Conservation (phyloP, 352 stramenopile genomes). For the Phytophthora aleatoria region DNA sequence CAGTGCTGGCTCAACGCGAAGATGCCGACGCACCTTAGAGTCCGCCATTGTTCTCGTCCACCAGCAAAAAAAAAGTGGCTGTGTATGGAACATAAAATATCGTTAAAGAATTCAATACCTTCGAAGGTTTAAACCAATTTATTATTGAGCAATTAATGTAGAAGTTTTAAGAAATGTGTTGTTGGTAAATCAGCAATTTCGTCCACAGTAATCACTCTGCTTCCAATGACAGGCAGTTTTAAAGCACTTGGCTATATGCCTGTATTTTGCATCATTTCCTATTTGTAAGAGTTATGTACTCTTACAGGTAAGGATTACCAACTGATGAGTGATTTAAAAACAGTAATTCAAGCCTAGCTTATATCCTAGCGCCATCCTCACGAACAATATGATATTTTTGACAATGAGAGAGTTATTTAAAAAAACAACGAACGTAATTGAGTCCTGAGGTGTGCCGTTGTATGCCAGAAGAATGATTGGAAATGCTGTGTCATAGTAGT, state of each 20-base stretch:
- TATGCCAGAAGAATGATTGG: too few relatives aligned
- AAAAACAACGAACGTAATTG: too few relatives aligned
- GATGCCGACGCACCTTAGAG: conserved; percentile 14
- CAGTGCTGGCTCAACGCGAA: not conserved
- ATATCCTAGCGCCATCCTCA: too few relatives aligned
- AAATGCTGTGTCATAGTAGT: too few relatives aligned
- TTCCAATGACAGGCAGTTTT: conserved; percentile 73
- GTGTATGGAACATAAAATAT: conserved; percentile 6
- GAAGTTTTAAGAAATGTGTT: not conserved
- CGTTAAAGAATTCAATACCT: too few relatives aligned
- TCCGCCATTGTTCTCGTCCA: conserved; percentile 28
- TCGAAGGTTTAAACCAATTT: too few relatives aligned
- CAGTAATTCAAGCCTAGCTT: too few relatives aligned
- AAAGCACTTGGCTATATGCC: conserved; percentile 80
- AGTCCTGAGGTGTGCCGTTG: too few relatives aligned
- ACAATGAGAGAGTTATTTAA: too few relatives aligned
- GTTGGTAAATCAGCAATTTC: conserved; percentile 60
- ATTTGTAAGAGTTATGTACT: conserved; percentile 63
- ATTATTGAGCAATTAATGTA: too few relatives aligned
- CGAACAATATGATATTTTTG: too few relatives aligned
- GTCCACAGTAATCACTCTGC: conserved; percentile 77
- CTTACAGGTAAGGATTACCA: conserved; percentile 85
- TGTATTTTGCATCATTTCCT: conserved; percentile 83
- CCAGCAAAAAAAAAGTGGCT: conserved; percentile 3
- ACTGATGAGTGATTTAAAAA: conserved; percentile 31